Conservation (phyloP, 345 rosid genomes). For the Eucalyptus caleyi region DNA sequence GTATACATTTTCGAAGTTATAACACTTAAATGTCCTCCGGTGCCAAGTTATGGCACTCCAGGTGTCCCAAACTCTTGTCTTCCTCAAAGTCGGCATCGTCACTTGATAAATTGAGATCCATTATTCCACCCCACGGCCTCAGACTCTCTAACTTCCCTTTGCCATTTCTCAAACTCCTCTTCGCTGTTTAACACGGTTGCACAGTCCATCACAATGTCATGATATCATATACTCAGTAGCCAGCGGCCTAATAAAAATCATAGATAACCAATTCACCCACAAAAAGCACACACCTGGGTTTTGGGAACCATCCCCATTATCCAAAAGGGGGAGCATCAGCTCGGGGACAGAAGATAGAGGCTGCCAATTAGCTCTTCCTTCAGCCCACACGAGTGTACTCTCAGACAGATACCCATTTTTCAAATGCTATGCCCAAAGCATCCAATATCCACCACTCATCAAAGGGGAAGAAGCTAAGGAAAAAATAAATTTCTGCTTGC, state of each 20-base stretch:
- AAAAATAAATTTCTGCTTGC: not conserved
- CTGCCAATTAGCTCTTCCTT: conserved; percentile 81
- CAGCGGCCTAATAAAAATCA: not conserved
- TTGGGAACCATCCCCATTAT: conserved; percentile 2
- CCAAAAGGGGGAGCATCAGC: conserved; percentile 31
- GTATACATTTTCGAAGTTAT: no score
- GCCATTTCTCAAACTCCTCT: conserved; percentile 88
- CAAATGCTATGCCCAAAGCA: conserved; percentile 72
- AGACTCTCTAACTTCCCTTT: conserved; percentile 66
- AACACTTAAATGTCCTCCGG: no score
- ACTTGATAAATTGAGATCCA: conserved; percentile 20
- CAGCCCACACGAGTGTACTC: conserved; percentile 72
- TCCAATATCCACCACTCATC: not conserved
- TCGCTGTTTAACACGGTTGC: conserved; percentile 38
- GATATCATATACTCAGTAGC: not conserved
- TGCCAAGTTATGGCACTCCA: no score
- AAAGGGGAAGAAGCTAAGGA: not conserved
- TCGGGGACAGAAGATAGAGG: conserved; percentile 63
- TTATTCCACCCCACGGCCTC: conserved; percentile 41
- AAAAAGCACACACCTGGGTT: conserved; percentile 21
- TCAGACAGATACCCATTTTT: conserved; percentile 55
- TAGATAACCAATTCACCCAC: not conserved
- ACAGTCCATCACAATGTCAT: not conserved
- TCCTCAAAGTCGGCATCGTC: not conserved
- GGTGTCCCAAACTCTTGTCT: no score